A percentile compares a stretch with the other conserved stretches of the same genome.
Conservation (phyloP, 192 early-diverging fungal species). For the Dissophora globulifera region DNA sequence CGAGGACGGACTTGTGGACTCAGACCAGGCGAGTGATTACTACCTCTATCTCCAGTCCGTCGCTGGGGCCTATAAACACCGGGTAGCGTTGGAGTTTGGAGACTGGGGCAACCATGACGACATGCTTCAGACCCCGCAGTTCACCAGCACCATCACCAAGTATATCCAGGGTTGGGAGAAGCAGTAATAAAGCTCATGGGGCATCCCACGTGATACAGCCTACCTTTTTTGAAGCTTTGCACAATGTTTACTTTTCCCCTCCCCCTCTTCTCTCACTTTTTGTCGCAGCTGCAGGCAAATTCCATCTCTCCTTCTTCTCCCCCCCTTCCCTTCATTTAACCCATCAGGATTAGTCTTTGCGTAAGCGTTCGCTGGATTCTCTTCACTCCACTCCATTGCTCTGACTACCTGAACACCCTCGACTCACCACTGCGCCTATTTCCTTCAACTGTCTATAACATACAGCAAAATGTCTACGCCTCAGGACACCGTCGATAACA, state of each 20-base stretch:
- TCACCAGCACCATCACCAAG: constrained; percentile 25
- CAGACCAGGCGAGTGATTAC: constrained; percentile 64
- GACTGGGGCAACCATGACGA: constrained; percentile 49
- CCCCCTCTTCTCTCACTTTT: not conserved
- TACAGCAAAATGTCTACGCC: constrained; percentile 51
- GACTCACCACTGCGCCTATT: no score
- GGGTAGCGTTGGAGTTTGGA: constrained; percentile 39
- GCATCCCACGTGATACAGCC: not conserved
- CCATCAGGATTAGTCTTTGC: constrained; percentile 30
- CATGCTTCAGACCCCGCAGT: constrained; percentile 45
- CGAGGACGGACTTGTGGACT: constrained; percentile 76
- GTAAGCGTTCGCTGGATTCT: constrained; percentile 9
- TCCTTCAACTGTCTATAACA: no score
- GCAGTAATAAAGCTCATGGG: not conserved
- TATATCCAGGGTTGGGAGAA: constrained; percentile 17
- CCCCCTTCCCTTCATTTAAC: constrained; percentile 5
- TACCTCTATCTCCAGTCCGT: constrained; percentile 36
- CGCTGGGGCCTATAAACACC: constrained; percentile 6
- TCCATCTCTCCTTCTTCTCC: not conserved
- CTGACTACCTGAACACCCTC: not conserved
- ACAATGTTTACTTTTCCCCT: not conserved
- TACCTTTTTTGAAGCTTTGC: not conserved
- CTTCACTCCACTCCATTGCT: not conserved
- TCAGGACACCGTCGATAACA: constrained; percentile 75
- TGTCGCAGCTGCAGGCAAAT: no score